Evolutionary conservation across 1,284 basidiomycete genomes (phyloP), one percentile per base, ranked within the genome.

Genomic region (Pseudozyma thailandica): DNA sequence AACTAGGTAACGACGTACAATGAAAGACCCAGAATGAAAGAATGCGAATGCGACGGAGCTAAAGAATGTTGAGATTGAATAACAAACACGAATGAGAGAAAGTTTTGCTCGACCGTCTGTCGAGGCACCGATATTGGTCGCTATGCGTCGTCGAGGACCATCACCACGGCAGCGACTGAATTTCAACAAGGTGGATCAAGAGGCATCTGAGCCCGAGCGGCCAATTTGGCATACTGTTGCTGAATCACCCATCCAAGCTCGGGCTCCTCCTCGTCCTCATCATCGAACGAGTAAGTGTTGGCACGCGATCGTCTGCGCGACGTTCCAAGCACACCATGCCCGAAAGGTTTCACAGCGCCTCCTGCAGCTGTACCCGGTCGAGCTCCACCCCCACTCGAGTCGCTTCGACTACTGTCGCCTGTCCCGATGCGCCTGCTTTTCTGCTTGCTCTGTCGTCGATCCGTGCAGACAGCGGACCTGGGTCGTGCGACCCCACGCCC

Each of bases 291-390:
- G 41, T 35, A n/a, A 16, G 47, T 28, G 6, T 38, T 31, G 13
- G 58, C 37, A 5, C 38, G 43, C 13, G 58, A 57, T 10, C 52
- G 39, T 44, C 57, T 23, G 13, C 41, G 53, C 12, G 49, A 35
- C 1, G 47, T 39, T 4, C 47, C 7, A 2, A 51, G 38, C 16
- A 55, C 21, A n/a, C 58, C 63, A 31, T 42, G 54, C 13, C 69
- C 69, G 33, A 72, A 72, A 1, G 69, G 69, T 28, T 63, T 66
- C 15, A 72, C 63, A 23, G 54, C 54, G 12, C 60, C 68, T 16
- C 63, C 69, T 2, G 46, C 45, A 5, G 63, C 54, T 10, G 69
- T 69, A 6, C 53, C 62, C 2, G 65, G 65, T n/a, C 64, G 57
- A 35, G 46, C 31, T 3, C 47, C 50, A 27, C 58, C 50, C 41